Evolutionary conservation across 805 yeast genomes (phyloP), one percentile per base, ranked within the genome.

Genomic region (Torulaspora indica): DNA sequence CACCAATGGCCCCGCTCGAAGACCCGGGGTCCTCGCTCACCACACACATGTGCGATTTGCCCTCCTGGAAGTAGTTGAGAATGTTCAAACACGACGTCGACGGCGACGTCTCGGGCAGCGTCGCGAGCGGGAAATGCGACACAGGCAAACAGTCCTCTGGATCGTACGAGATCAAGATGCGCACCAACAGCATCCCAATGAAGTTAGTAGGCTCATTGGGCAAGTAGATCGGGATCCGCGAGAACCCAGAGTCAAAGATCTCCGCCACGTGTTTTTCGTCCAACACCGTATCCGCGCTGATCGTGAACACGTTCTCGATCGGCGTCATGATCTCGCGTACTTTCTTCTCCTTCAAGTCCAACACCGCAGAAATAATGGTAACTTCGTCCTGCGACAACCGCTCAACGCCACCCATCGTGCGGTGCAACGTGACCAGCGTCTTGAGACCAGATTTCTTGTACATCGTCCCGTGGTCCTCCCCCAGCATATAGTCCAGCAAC

Each of bases 391-490:
- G 83, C 61, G 89, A 90, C 52, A 91, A 76, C 47, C 96, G 73
- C 65, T 93, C 98, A 6, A 85, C 95, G 42, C 96, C 97, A 43
- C 96, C 97, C 93, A 90, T 88, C 15, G 95, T 87, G 57, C 84
- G 79, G 64, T 91, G 98, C 55, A 91, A 71, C 2, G 96, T 87
- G 42, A 91, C 98, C 55, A 91, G 75, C 1, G 97, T 87, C 67
- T 93, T 91, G 58, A 91, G 77, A 1, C 98, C 98, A 5, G 88
- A 82, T 64, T 87, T 88, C 63, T 87, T 88, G 70, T 91, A 91
- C 32, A 91, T 79, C 1, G 96, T 89, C 27, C 98, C 98, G 65
- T 91, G 98, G 66, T 88, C 96, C 68, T 91, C 95, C 43, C 98
- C 98, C 28, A 91, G 72, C 29, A 83, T 75, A 57, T 76, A 74